phyloP scores from a whole-genome alignment of 345 rosid species.

The Gossypium australe region DNA sequence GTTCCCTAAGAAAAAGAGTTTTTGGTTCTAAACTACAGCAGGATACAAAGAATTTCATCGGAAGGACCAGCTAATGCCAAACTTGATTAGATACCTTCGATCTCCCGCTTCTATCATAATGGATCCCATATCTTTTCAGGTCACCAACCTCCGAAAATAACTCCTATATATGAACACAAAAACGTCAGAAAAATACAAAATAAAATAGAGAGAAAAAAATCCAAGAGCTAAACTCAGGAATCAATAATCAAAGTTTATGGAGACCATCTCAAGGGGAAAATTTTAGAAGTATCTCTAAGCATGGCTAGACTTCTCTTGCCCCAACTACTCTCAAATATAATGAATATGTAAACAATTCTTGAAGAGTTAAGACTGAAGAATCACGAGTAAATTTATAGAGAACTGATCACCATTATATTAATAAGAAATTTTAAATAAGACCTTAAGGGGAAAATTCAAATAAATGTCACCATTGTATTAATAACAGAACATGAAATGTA shows the following conservation, averaged over 20 bases:
- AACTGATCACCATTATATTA: neutral
- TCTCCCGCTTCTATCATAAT: slow-evolving; percentile 93
- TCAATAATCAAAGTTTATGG: too few relatives aligned
- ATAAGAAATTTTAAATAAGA: too few relatives aligned
- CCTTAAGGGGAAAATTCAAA: neutral
- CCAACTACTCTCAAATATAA: neutral
- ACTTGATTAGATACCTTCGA: slow-evolving; percentile 70
- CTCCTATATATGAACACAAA: slow-evolving; percentile 39
- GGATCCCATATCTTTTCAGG: slow-evolving; percentile 71
- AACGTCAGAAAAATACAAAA: neutral
- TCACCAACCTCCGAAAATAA: slow-evolving; percentile 90
- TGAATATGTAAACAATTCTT: neutral
- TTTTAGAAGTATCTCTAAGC: neutral
- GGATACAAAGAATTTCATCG: slow-evolving; percentile 31
- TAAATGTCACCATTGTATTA: neutral
- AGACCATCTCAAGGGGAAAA: neutral
- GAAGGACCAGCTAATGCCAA: slow-evolving; percentile 34
- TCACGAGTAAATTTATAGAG: neutral
- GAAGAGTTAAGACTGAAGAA: neutral
- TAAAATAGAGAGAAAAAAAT: neutral
- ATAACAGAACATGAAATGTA: neutral
- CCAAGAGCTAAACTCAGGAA: too few relatives aligned
- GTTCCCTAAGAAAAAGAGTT: slow-evolving; percentile 67
- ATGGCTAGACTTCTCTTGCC: neutral
- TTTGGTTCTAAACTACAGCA: slow-evolving; percentile 34